These are phyloP conservation scores for Hydrangea macrophylla DNA, from an alignment of 148 eudicot species.

Conservation along the genomic window DNA sequence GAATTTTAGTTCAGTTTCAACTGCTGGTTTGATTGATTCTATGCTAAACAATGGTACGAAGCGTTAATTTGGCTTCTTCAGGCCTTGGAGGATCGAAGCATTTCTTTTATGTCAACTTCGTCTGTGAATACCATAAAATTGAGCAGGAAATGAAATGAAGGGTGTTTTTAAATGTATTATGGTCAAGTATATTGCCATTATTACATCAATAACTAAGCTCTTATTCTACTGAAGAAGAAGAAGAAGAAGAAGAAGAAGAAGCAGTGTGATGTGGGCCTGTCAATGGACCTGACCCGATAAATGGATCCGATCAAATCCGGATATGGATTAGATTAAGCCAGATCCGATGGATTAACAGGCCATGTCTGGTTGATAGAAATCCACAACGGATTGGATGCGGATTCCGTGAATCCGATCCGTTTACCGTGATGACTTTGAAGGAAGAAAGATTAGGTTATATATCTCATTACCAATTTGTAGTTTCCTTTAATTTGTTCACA, in stretches of 20 bases:
- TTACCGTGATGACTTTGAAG: neutral
- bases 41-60: too few species aligned
- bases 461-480: conserved; percentile 3
- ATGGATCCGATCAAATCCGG: too few species aligned
- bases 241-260: conserved; percentile 6
- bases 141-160: neutral
- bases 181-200: neutral
- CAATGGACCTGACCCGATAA: too few species aligned
- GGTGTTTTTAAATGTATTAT: neutral
- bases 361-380: too few species aligned
- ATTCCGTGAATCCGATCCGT: too few species aligned
- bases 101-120: neutral
- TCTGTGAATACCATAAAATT: neutral
- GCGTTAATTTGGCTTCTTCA: too few species aligned
- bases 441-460: neutral
- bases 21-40: too few species aligned
- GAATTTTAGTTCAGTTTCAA: too few species aligned
- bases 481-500: neutral
- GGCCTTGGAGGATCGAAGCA: too few species aligned
- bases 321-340: too few species aligned
- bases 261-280: neutral
- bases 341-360: too few species aligned
- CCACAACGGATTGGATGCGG: too few species aligned
- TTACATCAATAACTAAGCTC: neutral
- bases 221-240: neutral